A percentile compares a stretch with the other conserved stretches of the same genome.
Conservation (phyloP, 1,284 basidiomycete genomes). For the Ganoderma lucidum region DNA sequence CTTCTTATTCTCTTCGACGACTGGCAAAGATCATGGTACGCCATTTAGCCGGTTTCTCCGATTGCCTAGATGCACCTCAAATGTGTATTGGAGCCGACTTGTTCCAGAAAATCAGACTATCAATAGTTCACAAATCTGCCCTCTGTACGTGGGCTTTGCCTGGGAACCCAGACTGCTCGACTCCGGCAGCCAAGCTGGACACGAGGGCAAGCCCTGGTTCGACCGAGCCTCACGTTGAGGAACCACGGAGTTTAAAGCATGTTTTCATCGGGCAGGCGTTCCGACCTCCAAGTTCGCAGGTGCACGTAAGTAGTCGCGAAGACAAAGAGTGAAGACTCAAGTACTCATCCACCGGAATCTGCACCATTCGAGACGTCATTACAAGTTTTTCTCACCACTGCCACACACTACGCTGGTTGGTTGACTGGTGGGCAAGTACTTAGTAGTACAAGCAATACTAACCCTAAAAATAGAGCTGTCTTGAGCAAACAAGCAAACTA, state of each 20-base stretch:
- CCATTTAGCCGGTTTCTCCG: slow-evolving; percentile 7
- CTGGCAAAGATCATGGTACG: slow-evolving; percentile 1
- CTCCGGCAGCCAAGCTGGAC: neutral
- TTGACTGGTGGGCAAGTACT: neutral
- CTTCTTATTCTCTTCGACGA: neutral
- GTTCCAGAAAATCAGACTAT: neutral
- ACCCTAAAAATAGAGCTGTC: neutral
- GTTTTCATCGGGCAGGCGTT: neutral
- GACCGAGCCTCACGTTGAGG: neutral
- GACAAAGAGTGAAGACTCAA: neutral
- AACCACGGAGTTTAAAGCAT: neutral
- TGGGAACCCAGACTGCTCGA: neutral
- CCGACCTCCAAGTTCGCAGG: neutral
- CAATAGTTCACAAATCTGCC: neutral
- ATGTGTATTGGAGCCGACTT: slow-evolving; percentile 7
- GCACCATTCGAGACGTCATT: slow-evolving; percentile 1
- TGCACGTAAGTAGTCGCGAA: neutral
- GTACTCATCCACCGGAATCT: slow-evolving; percentile 4
- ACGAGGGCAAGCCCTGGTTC: neutral
- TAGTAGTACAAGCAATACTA: neutral
- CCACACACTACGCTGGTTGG: neutral
- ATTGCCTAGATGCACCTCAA: neutral
- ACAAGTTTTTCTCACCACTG: neutral
- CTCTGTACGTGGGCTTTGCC: neutral
- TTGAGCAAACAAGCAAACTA: neutral